Conservation (phyloP, 495 filamentous ascomycete species). For the Aspergillus ostianus region DNA sequence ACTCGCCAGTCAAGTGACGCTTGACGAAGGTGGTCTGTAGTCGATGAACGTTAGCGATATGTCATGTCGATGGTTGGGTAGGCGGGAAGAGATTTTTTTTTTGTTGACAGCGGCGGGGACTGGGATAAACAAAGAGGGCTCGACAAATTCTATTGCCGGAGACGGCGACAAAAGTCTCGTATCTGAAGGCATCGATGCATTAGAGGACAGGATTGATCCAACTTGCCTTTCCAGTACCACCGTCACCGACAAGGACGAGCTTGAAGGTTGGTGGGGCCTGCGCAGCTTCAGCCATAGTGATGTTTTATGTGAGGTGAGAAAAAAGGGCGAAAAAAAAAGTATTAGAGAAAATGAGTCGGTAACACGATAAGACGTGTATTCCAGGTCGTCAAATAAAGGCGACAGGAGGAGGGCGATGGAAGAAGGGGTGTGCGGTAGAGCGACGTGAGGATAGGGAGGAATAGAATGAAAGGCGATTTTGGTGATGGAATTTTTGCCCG, state of each 20-base stretch:
- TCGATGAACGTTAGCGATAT: slow-evolving; percentile 28
- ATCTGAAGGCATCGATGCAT: neutral
- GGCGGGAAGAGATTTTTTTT: slow-evolving; percentile 11
- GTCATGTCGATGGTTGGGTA: slow-evolving; percentile 8
- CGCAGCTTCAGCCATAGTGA: slow-evolving; percentile 55
- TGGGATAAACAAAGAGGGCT: slow-evolving; percentile 18
- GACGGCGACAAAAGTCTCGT: slow-evolving; percentile 15
- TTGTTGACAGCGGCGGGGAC: slow-evolving; percentile 31
- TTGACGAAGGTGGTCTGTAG: slow-evolving; percentile 98
- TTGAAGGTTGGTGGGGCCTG: slow-evolving; percentile 81
- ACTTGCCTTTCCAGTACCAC: slow-evolving; percentile 98
- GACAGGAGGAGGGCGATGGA: slow-evolving; percentile 24
- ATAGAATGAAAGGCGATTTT: slow-evolving; percentile 29
- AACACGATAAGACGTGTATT: slow-evolving; percentile 4
- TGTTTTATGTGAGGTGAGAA: slow-evolving; percentile 32
- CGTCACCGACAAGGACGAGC: slow-evolving; percentile 99
- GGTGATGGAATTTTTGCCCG: slow-evolving; percentile 51
- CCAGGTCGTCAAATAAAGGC: slow-evolving; percentile 18
- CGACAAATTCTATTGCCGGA: slow-evolving; percentile 27
- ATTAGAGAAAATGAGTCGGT: slow-evolving; percentile 6
- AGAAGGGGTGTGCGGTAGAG: slow-evolving; percentile 12
- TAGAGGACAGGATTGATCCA: neutral
- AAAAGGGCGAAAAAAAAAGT: slow-evolving; percentile 9
- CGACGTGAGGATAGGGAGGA: slow-evolving; percentile 22
- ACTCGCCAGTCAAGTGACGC: slow-evolving; percentile 98